Base-by-base conservation (phyloP, 2,329 filamentous ascomycete genomes). In the Colletotrichum trifolii region DNA sequence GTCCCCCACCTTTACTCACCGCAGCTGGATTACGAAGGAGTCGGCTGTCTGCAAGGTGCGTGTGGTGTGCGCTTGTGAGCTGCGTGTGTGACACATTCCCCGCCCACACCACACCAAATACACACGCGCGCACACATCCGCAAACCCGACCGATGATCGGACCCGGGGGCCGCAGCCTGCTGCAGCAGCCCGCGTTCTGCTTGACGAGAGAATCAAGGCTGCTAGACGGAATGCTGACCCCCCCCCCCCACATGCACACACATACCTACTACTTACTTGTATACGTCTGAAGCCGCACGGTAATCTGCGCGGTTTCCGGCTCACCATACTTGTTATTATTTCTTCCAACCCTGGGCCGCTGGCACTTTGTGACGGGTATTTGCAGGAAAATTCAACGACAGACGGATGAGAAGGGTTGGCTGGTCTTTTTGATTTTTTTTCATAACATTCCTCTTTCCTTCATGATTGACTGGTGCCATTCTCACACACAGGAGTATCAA, bases 261-360 rank as follows among this genome's bases (percentile, higher is more conserved):
- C 40, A 36, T 17, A n/a, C 35, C 25, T 3, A 33, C 10, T 13
- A 48, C 12, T 15, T 34, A 4, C 42, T 36, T 13, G 9, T 33
- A 35, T 25, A 15, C 39, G 12, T 34, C 40, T 54, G 25, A 54
- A 45, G 49, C 58, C 49, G 49, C 52, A 55, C 58, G 43, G 43
- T 60, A 54, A 54, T 54, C 58, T 48, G 58, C 58, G 58, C 43
- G 25, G 52, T 39, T 54, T 40, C 40, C 50, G 33, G 33, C 33
- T 36, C 25, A 9, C 33, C 47, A 17, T 46, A 33, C 47, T 45
- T 60, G 8, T 40, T 25, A 11, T 52, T 17, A 8, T 17, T 52
- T 9, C 10, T 33, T 25, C 36, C 13, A 45, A 45, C 12, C 25
- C 25, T 25, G 25, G 25, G 25, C 25, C 25, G 25, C 25, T 35